Evolutionary conservation across 2,329 filamentous ascomycete genomes (phyloP).

Genomic region (Colletotrichum viniferum): DNA sequence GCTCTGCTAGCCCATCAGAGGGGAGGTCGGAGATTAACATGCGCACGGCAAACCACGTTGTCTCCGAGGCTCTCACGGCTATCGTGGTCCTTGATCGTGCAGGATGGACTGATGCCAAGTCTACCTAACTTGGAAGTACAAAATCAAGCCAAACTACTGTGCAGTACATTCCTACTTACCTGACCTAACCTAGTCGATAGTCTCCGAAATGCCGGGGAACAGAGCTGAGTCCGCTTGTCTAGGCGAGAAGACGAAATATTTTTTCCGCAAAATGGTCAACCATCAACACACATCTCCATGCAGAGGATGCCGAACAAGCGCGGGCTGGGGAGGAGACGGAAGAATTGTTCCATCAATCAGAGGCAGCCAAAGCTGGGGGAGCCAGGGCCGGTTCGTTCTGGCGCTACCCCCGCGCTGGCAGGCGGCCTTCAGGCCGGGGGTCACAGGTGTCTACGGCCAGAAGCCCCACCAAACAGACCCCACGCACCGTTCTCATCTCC

Average conservation of each 20-base stretch:
- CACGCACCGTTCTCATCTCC: neutral
- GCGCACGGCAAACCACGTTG: neutral
- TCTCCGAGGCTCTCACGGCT: neutral
- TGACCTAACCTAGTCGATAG: neutral
- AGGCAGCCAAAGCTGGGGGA: neutral
- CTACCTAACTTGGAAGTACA: neutral
- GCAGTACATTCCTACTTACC: neutral
- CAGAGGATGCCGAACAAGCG: constrained; percentile 2
- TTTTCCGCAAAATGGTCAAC: neutral
- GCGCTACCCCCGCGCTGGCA: constrained; percentile 4
- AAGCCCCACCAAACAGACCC: constrained; percentile 16
- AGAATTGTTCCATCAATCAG: constrained; percentile 37
- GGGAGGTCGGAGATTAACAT: neutral
- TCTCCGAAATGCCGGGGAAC: neutral
- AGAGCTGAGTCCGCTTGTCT: no score
- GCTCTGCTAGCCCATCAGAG: neutral
- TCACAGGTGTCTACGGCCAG: neutral
- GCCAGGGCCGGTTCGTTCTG: constrained; percentile 7
- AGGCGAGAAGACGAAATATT: neutral
- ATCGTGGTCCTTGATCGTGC: neutral
- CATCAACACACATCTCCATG: neutral
- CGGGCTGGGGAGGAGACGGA: neutral
- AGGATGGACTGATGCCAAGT: neutral
- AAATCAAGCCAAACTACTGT: neutral
- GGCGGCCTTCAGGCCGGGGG: constrained; percentile 4